Percentiles rank a stretch among this genome's conserved stretches.
Conservation (phyloP, 2,329 filamentous ascomycete genomes). For the Epichloe scottii region DNA sequence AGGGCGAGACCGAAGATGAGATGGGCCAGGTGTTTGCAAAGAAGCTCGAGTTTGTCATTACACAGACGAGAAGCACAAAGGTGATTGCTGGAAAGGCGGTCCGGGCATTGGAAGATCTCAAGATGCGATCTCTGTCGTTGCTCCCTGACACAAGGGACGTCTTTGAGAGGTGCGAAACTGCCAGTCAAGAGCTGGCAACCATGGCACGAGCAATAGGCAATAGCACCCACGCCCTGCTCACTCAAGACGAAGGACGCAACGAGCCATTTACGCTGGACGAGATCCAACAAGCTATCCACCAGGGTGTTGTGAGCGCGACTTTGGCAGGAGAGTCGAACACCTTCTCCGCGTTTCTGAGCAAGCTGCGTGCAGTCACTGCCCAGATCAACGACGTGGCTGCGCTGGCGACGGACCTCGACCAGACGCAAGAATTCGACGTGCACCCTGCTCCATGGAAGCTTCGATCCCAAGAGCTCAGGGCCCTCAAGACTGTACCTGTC, state of each 20-base stretch:
- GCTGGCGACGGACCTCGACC: constrained; percentile 56
- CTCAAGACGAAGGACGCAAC: constrained; percentile 55
- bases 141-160: constrained; percentile 51
- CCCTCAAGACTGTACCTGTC: constrained; percentile 66
- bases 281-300: constrained; percentile 49
- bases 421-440: constrained; percentile 69
- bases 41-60: constrained; percentile 59
- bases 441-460: constrained; percentile 69
- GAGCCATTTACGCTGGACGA: constrained; percentile 57
- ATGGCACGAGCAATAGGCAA: constrained; percentile 56
- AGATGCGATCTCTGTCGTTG: constrained; percentile 61
- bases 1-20: constrained; percentile 44
- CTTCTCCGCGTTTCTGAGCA: constrained; percentile 54
- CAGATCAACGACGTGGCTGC: constrained; percentile 59
- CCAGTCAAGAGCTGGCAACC: constrained; percentile 51
- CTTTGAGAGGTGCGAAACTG: constrained; percentile 58
- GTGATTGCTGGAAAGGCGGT: constrained; percentile 70
- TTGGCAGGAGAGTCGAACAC: constrained; percentile 51
- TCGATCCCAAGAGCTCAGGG: constrained; percentile 67
- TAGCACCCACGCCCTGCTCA: constrained; percentile 51
- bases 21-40: constrained; percentile 53
- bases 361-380: constrained; percentile 50
- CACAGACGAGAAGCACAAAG: constrained; percentile 70
- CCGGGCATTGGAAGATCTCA: constrained; percentile 65
- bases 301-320: constrained; percentile 35